phyloP scores from a whole-genome alignment of 495 filamentous ascomycete genomes.

The Tuber borchii region DNA sequence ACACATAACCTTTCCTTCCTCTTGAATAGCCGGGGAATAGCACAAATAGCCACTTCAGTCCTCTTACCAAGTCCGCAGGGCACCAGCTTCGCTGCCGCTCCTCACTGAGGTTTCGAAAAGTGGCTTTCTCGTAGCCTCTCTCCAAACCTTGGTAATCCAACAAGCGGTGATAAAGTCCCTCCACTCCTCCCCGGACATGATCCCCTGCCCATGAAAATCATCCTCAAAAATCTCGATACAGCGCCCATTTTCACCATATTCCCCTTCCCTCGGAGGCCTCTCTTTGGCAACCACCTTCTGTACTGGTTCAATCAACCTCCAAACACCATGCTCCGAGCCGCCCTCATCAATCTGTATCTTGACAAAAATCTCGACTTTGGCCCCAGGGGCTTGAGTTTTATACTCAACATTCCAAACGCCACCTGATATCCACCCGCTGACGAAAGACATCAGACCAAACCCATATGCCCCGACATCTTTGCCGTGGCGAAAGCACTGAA shows the following conservation, averaged over 20 bases:
- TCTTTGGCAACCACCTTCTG: constrained; percentile 33
- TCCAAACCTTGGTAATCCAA: constrained; percentile 41
- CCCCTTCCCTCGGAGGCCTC: constrained; percentile 9
- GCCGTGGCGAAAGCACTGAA: constrained; percentile 32
- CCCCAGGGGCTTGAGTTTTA: constrained; percentile 24
- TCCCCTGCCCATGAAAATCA: constrained; percentile 24
- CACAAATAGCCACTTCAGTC: background rate
- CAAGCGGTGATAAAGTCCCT: constrained; percentile 39
- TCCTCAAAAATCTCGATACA: constrained; percentile 36
- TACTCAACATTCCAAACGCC: constrained; percentile 32
- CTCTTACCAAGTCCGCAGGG: background rate
- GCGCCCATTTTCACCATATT: constrained; percentile 35
- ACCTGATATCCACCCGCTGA: constrained; percentile 28
- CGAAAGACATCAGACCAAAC: constrained; percentile 25
- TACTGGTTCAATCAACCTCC: constrained; percentile 36
- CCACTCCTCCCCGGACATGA: constrained; percentile 35
- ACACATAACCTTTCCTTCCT: background rate
- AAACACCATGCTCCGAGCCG: constrained; percentile 29
- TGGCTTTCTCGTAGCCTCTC: constrained; percentile 30
- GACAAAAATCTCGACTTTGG: constrained; percentile 20
- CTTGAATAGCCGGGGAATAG: background rate
- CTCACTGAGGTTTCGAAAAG: constrained; percentile 20
- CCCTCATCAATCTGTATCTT: constrained; percentile 31
- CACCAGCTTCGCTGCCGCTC: constrained; percentile 5
- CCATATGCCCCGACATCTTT: constrained; percentile 32